A percentile compares a stretch with the other conserved stretches of the same genome.
phyloP scores from a whole-genome alignment of 2,329 filamentous ascomycete genomes.

The Gnomoniopsis smithogilvyi region DNA sequence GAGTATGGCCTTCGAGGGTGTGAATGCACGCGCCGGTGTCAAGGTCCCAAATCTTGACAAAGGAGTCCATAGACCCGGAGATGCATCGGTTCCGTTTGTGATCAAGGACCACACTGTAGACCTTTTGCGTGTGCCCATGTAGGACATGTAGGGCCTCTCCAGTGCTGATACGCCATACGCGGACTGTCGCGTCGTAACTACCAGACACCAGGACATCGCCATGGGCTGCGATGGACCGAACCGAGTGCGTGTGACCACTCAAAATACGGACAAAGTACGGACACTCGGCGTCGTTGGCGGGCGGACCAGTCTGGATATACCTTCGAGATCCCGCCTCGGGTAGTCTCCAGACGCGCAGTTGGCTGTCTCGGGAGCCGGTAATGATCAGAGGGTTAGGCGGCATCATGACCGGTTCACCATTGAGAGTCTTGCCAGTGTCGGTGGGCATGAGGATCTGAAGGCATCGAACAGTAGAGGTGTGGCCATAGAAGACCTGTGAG shows the following conservation, averaged over 20 bases:
- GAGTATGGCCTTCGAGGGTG: constrained; percentile 88
- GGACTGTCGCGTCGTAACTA: constrained; percentile 92
- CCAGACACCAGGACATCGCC: constrained; percentile 96
- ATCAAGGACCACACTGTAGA: constrained; percentile 95
- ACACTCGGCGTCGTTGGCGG: constrained; percentile 74
- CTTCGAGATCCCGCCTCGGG: constrained; percentile 74
- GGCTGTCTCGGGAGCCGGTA: constrained; percentile 92
- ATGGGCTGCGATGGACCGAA: constrained; percentile 91
- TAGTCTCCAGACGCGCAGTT: constrained; percentile 89
- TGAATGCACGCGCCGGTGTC: constrained; percentile 80
- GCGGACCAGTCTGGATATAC: constrained; percentile 76
- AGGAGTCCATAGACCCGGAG: constrained; percentile 96
- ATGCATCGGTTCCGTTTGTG: constrained; percentile 91
- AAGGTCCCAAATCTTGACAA: constrained; percentile 97
- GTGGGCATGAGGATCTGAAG: constrained; percentile 90
- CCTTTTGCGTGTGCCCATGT: constrained; percentile 85
- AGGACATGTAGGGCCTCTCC: constrained; percentile 83
- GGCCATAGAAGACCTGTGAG: constrained; percentile 94
- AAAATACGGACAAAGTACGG: constrained; percentile 92
- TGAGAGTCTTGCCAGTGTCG: constrained; percentile 63
- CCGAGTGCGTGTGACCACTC: constrained; percentile 85
- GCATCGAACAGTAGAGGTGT: constrained; percentile 95
- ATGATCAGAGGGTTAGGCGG: constrained; percentile 95
- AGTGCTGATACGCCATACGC: constrained; percentile 96
- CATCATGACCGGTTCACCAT: constrained; percentile 80